phyloP scores from a whole-genome alignment of 106 monocot species.

The Amphibolis antarctica region DNA sequence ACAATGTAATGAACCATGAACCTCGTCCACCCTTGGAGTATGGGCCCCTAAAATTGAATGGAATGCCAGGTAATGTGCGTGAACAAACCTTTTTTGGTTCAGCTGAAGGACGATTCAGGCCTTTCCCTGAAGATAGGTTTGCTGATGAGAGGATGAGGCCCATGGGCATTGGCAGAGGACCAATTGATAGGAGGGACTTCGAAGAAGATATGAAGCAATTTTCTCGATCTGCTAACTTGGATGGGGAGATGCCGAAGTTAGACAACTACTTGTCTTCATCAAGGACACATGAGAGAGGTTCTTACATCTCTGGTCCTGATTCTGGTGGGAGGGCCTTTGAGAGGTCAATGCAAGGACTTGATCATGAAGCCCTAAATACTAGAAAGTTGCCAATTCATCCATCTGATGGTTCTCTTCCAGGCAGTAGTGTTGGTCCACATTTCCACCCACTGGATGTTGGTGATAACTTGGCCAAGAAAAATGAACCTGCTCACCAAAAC shows the following conservation, averaged over 20 bases:
- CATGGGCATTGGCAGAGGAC: slow-evolving; percentile 19
- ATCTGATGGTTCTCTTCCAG: slow-evolving; percentile 20
- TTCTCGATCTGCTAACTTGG: slow-evolving; percentile 39
- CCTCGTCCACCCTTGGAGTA: slow-evolving; percentile 9
- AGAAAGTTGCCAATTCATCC: slow-evolving; percentile 16
- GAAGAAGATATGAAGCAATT: slow-evolving; percentile 72
- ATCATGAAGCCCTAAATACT: slow-evolving; percentile 6
- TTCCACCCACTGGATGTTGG: slow-evolving; percentile 13
- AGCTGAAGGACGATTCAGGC: slow-evolving; percentile 32
- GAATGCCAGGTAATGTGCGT: slow-evolving; percentile 11
- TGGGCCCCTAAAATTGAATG: slow-evolving; percentile 30
- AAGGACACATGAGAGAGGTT: slow-evolving; percentile 30
- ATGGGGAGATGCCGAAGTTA: slow-evolving; percentile 35
- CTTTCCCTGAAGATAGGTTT: slow-evolving; percentile 33
- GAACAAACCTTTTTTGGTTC: slow-evolving; percentile 13
- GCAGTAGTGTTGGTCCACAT: slow-evolving; percentile 11
- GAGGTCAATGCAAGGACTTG: slow-evolving; percentile 2
- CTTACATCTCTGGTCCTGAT: slow-evolving; percentile 9
- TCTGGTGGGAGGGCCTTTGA: slow-evolving; percentile 25
- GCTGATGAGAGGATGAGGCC: slow-evolving; percentile 17
- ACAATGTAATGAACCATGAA: slow-evolving; percentile 27
- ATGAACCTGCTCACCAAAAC: slow-evolving; percentile 23
- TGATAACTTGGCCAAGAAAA: slow-evolving; percentile 24
- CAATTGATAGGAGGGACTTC: slow-evolving; percentile 29
- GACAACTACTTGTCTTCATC: slow-evolving; percentile 27